A percentile compares a stretch with the other conserved stretches of the same genome.
Conservation (phyloP, 2,329 filamentous ascomycete species). For the Sclerotinia trifoliorum region DNA sequence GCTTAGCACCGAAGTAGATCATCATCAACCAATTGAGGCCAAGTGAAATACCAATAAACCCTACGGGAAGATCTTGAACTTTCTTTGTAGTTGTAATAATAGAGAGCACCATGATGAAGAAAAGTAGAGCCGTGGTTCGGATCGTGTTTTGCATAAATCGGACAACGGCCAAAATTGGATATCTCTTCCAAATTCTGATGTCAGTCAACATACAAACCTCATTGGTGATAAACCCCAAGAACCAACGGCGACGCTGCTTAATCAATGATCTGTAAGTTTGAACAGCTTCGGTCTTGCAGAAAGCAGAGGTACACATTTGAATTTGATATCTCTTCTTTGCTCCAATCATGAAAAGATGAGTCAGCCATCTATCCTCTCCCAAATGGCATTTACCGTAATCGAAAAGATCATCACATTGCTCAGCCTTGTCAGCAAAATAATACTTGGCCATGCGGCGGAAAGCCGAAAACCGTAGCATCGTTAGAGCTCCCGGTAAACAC, state of each 20-base stretch:
- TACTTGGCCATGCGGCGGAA: slow-evolving; percentile 97
- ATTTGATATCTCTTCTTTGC: slow-evolving; percentile 93
- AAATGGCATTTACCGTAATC: slow-evolving; percentile 95
- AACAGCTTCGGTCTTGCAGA: slow-evolving; percentile 97
- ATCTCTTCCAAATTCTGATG: slow-evolving; percentile 84
- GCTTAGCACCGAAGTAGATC: slow-evolving; percentile 88
- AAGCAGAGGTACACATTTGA: slow-evolving; percentile 94
- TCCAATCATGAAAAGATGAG: slow-evolving; percentile 98
- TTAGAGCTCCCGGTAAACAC: slow-evolving; percentile 91
- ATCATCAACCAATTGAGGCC: slow-evolving; percentile 94
- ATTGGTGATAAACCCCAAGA: slow-evolving; percentile 95
- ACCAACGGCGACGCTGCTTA: slow-evolving; percentile 95
- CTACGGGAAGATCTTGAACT: slow-evolving; percentile 77
- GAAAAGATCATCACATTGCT: slow-evolving; percentile 92
- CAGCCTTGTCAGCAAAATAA: slow-evolving; percentile 96
- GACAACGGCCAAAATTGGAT: slow-evolving; percentile 81
- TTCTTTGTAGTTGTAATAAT: slow-evolving; percentile 80
- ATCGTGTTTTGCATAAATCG: slow-evolving; percentile 97
- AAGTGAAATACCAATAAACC: slow-evolving; percentile 89
- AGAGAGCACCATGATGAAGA: slow-evolving; percentile 90
- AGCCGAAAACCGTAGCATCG: slow-evolving; percentile 91
- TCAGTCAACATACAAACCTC: slow-evolving; percentile 98
- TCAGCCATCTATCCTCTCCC: slow-evolving; percentile 94
- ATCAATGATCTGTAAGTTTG: slow-evolving; percentile 81
- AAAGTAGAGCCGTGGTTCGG: slow-evolving; percentile 86